Base-by-base conservation (phyloP, 1,284 basidiomycete genomes). In the Cyathus pygmaeus region DNA sequence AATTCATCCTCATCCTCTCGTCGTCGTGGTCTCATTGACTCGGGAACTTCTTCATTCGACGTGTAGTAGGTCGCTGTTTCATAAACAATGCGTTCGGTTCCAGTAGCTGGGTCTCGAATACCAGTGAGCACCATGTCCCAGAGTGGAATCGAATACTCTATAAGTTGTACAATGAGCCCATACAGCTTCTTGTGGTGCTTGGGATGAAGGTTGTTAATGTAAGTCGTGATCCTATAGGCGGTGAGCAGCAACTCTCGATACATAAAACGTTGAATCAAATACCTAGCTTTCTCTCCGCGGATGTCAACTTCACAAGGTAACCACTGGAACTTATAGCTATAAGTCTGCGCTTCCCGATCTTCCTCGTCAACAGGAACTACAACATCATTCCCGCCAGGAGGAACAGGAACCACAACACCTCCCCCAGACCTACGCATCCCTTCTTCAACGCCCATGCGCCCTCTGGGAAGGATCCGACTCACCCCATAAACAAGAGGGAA, bases 401-500 rank as follows among this genome's bases (percentile, higher is more conserved):
- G 53, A 21, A 64, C 27, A 4, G 53, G 47, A 9, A 67, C 26
- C 15, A 63, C 36, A 17, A 57, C 60, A 15, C 65, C 69, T 33
- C 66, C 59, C 5, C 66, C 68, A 46, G 49, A 65, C 10, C 56
- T 39, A 24, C 51, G 31, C 11, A 68, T 62, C 39, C 65, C 67
- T 26, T 67, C 59, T 27, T 59, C 63, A 9, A 67, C 44, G 23
- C 57, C 56, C n/a, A 63, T 59, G 11, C 33, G 54, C 5, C 53
- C 57, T 4, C 56, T 53, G 11, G 52, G 31, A 24, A 71, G 55
- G 10, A 67, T 57, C 9, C 64, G 44, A 2, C 62, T 66, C 13
- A 54, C 29, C 13, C 72, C 74, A 62, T 80, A 80, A 4, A 79
- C 66, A 4, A 81, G 59, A 3, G 76, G 77, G 58, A 74, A 83